Base-by-base conservation (phyloP, 495 filamentous ascomycete species). In the Penicillium herquei region DNA sequence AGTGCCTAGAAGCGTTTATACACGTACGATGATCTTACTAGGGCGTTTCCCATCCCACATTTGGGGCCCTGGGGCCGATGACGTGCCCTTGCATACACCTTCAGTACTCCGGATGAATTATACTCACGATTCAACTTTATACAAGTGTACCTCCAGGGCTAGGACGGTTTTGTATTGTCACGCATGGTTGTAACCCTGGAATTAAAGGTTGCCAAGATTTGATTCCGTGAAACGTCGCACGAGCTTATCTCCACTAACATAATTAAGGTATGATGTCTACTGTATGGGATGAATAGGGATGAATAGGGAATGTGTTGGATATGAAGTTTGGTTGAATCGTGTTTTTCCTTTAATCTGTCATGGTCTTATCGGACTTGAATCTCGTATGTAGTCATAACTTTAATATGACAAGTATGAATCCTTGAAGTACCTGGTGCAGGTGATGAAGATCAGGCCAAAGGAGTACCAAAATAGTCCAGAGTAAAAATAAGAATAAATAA, bases 221-320 rank as follows among this genome's bases (percentile, higher is more conserved):
- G 37, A 48, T 63, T 66, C 58, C 59, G 70, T 75, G 72, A 69
- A 73, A 75, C 69, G 70, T 73, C 68, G 62, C 70, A 72, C 69
- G 70, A 72, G 69, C 69, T 75, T 73, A 75, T 75, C 72, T 72
- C 72, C 72, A 75, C 69, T 66, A 69, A 64, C 67, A 73, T 67
- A 70, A 70, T 73, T 64, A 63, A 60, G 47, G 57, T 26, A 26
- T 26, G 21, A 26, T 37, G 34, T 64, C 59, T 55, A 58, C 52
- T 52, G 67, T 58, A 54, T 48, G 54, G 18, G 30, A 3, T 35
- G n/a, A n/a, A n/a, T 46, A 52, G 42, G 17, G 51, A 56, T 47
- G 43, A 54, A 54, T 52, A 18, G 47, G 49, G 53, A 65, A 65
- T 54, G 58, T 57, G 48, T 46, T 59, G 18, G 42, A 42, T 8